These are phyloP conservation scores for Meripilus lineatus DNA, from an alignment of 1,284 basidiomycete genomes.

Conservation along the genomic window DNA sequence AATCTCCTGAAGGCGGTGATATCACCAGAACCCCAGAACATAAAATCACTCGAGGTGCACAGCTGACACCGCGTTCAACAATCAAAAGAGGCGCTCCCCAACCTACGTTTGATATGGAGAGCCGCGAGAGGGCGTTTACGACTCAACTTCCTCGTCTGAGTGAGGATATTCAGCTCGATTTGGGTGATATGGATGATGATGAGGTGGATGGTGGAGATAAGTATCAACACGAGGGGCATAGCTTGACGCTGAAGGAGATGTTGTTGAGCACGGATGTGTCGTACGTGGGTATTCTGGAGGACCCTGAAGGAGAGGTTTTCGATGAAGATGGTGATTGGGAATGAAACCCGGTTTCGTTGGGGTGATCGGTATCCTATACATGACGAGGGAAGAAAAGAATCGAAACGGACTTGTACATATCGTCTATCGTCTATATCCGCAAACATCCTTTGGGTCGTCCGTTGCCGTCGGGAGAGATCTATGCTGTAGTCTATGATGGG, in stretches of 20 bases:
- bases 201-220: slow-evolving; percentile 11
- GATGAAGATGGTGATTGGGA: no score
- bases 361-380: no score
- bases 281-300: slow-evolving; percentile 14
- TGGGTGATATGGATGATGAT: slow-evolving; percentile 1
- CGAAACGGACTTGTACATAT: no score
- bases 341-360: no score
- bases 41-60: slow-evolving; percentile 13
- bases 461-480: no score
- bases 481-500: no score
- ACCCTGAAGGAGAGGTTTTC: slow-evolving; percentile 13
- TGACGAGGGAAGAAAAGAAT: no score
- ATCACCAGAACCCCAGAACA: slow-evolving; percentile 3
- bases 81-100: slow-evolving; percentile 17
- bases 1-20: slow-evolving; percentile 11
- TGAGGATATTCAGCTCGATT: slow-evolving; percentile 2
- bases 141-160: slow-evolving; percentile 9
- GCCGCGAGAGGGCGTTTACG: slow-evolving; percentile 9
- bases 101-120: slow-evolving; percentile 20
- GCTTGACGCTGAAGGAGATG: slow-evolving; percentile 22
- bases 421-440: no score
- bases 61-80: slow-evolving; percentile 17
- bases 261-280: slow-evolving; percentile 18
- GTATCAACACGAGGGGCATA: slow-evolving; percentile 19
- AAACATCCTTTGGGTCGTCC: no score